Conservation (phyloP, 1,139 yeast species). For the Debaryomycetaceae sp. region DNA sequence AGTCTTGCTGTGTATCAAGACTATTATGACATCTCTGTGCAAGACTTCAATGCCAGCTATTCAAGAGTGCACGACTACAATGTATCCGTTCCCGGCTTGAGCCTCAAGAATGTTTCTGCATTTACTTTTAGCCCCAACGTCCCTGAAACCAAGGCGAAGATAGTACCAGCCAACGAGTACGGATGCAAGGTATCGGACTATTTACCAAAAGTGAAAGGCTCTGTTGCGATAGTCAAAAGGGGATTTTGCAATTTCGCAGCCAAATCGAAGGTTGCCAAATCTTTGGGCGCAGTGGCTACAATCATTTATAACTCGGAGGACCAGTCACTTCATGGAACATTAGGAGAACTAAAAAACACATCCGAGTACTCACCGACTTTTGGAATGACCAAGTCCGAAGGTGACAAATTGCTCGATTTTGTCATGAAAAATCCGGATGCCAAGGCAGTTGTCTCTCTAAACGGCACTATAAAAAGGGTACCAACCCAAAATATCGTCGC, state of each 20-base stretch:
- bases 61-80: neutral
- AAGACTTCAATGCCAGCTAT: constrained; percentile 2
- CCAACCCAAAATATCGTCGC: constrained; percentile 3
- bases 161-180: constrained; percentile 52
- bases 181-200: constrained; percentile 71
- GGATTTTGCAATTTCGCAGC: constrained; percentile 3
- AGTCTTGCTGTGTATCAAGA: neutral
- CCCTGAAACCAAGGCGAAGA: constrained; percentile 50
- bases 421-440: neutral
- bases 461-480: neutral
- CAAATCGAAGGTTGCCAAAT: constrained; percentile 1
- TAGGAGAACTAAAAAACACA: neutral
- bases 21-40: constrained; percentile 1
- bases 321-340: neutral
- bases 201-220: constrained; percentile 21
- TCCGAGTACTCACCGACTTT: constrained; percentile 1
- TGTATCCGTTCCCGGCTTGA: neutral
- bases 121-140: constrained; percentile 1
- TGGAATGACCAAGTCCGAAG: neutral
- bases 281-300: constrained; percentile 1
- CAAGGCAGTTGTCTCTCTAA: neutral
- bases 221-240: constrained; percentile 1
- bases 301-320: constrained; percentile 11
- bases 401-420: neutral
- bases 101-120: neutral